Evolutionary conservation across 2,329 filamentous ascomycete species (phyloP), one percentile per base, ranked within the genome.

Genomic region (Cladosporium phlei): DNA sequence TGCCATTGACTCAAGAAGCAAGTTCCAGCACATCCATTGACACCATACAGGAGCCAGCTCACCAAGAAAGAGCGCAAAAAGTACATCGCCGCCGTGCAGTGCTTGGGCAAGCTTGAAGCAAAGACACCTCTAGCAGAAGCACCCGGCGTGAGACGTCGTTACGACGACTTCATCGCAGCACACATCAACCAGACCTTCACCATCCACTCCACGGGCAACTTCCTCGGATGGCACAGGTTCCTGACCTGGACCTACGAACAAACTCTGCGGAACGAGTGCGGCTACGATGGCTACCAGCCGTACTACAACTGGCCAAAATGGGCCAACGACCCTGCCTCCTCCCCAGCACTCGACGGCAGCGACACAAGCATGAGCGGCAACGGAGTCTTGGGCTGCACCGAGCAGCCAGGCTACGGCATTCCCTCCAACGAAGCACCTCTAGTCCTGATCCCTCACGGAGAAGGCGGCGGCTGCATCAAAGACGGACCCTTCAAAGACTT

Each of bases 311-410:
- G 75, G 73, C 68, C 69, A 2, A 66, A 67, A 43, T 72, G 70
- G 61, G 65, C 70, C 2, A 49, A 63, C 2, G 70, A 79, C 32
- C 51, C 59, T 3, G 34, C 54, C 32, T 68, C 69, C 33, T 77
- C 75, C 0, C 74, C 76, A 3, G 55, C 79, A 44, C 79, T 82
- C 43, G 77, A 82, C 54, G 78, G 78, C 37, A 73, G 69, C 46
- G 70, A 69, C 12, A 73, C 69, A 16, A 66, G 69, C 7, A 55
- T 66, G 34, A 54, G 55, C 37, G 57, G 58, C 16, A 61, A 65
- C 29, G 62, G 63, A 19, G 54, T 20, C 6, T 16, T 45, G 17
- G 42, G 42, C 12, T 45, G 42, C 30, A 45, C 42, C 7, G 32
- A 37, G 24, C 42, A 45, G 32, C 16, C 27, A 20, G 42, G 42